Conservation (phyloP, 2,329 filamentous ascomycete genomes). For the Pseudopyrenochaeta lycopersici region DNA sequence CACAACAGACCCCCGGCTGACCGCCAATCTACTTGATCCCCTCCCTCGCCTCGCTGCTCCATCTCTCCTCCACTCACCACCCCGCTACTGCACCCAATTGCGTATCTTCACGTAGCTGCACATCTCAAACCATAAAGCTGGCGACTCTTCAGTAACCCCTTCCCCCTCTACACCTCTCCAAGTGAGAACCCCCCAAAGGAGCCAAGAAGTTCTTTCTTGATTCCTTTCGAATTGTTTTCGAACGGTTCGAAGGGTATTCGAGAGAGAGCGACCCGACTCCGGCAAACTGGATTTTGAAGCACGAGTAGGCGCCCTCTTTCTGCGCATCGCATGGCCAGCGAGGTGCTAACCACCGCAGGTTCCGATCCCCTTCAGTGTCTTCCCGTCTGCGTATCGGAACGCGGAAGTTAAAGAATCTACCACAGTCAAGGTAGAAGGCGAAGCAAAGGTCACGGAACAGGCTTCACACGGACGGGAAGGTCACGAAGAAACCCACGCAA, state of each 20-base stretch:
- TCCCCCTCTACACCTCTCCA: conserved; percentile 31
- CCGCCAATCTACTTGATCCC: conserved; percentile 48
- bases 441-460: conserved; percentile 78
- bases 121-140: conserved; percentile 41
- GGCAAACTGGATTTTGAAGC: conserved; percentile 99
- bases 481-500: conserved; percentile 78
- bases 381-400: conserved; percentile 96
- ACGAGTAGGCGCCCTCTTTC: conserved; percentile 69
- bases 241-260: conserved; percentile 69
- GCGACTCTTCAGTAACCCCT: conserved; percentile 32
- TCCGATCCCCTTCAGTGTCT: conserved; percentile 98
- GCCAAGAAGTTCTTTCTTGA: conserved; percentile 67
- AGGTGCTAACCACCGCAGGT: conserved; percentile 33
- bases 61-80: conserved; percentile 46
- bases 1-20: conserved; percentile 39
- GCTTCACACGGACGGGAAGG: conserved; percentile 95
- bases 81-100: conserved; percentile 52
- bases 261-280: conserved; percentile 79
- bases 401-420: conserved; percentile 63
- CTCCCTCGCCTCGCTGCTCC: conserved; percentile 40
- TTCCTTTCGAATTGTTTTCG: conserved; percentile 68
- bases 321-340: not conserved
- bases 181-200: conserved; percentile 46
- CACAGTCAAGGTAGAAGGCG: conserved; percentile 85
- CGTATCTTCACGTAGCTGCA: conserved; percentile 39